Evolutionary conservation across 2,329 filamentous ascomycete genomes (phyloP), one percentile per base, ranked within the genome.

Genomic region (Albifimbria verrucaria): DNA sequence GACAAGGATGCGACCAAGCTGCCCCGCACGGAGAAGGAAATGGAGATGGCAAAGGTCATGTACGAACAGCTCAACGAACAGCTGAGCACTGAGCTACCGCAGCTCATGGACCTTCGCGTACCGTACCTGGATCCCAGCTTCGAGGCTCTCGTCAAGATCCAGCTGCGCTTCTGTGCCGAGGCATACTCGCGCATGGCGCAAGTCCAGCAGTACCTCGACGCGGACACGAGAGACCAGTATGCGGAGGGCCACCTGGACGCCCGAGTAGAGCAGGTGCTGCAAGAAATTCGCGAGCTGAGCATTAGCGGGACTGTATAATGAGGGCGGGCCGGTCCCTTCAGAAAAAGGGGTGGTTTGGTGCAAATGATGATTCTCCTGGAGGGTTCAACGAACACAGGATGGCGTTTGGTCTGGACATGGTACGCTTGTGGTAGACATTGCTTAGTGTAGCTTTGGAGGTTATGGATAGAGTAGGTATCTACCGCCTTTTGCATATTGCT

Each of bases 11-110:
- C 92, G 15, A 93, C 90, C 50, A 99, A 97, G 77, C 85, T 99
- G 51, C 94, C 95, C 2, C 90, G 93, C 52, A 90, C 93, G 22
- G 94, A 99, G 71, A 95, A 95, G 78, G 95, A 99, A 73, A 87
- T 92, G 70, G 92, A 97, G 63, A 91, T 97, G 82, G 91, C 93
- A 59, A 93, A 90, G 72, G 85, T 85, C 52, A 90, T 91, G 10
- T 99, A 99, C 77, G 94, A 99, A 70, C 90, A 96, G 73, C 80
- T 99, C 63, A 99, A 99, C 74, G 92, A 97, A 66, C 95, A 97
- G 72, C 83, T 99, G 50, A 95, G 90, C 64, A 87, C 85, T 51
- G 94, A 99, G 76, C 75, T 99, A 51, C 94, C 94, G 1, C 93
- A 97, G 72, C 82, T 99, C 50, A 97, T 99, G 71, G 94, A 99